phyloP scores from a whole-genome alignment of 352 stramenopile species.

The Phytophthora melonis region DNA sequence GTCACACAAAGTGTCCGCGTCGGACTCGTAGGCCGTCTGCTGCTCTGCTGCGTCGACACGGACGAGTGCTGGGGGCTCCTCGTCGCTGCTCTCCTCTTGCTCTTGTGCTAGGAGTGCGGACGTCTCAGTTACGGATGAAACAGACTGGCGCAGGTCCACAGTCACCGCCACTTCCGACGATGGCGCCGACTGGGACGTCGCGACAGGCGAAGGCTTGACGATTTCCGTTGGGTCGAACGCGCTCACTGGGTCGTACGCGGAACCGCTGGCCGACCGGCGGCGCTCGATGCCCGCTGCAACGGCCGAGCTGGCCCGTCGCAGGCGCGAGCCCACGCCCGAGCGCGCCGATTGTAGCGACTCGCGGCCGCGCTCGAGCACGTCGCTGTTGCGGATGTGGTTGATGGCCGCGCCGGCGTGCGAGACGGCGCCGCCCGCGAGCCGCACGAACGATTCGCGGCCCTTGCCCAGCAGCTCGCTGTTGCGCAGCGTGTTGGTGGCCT shows the following conservation, averaged over 20 bases:
- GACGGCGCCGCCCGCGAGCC: constrained; percentile 43
- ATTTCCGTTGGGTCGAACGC: constrained; percentile 37
- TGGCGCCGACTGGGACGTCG: constrained; percentile 18
- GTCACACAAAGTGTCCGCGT: constrained; percentile 73
- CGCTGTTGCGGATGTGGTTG: constrained; percentile 46
- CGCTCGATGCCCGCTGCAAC: constrained; percentile 64
- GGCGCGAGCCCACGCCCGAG: constrained; percentile 53
- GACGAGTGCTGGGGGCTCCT: constrained; percentile 30
- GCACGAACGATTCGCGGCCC: constrained; percentile 56
- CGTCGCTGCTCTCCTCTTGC: constrained; percentile 29
- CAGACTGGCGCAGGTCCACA: constrained; percentile 44
- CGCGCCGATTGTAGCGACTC: constrained; percentile 63
- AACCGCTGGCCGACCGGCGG: constrained; percentile 48
- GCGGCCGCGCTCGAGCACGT: constrained; percentile 57
- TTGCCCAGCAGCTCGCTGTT: constrained; percentile 55
- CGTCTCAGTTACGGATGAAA: constrained; percentile 8
- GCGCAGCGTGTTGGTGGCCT: constrained; percentile 33
- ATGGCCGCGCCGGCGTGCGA: constrained; percentile 44
- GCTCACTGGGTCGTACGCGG: constrained; percentile 17
- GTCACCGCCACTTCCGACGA: constrained; percentile 38
- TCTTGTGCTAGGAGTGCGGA: constrained; percentile 7
- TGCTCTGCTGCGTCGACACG: constrained; percentile 17
- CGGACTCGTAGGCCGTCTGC: constrained; percentile 54
- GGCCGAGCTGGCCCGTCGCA: constrained; percentile 52
- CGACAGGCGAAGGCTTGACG: constrained; percentile 21